phyloP scores from a whole-genome alignment of 768 basidiomycete species.

The Tylopilus cervinicoccineus region DNA sequence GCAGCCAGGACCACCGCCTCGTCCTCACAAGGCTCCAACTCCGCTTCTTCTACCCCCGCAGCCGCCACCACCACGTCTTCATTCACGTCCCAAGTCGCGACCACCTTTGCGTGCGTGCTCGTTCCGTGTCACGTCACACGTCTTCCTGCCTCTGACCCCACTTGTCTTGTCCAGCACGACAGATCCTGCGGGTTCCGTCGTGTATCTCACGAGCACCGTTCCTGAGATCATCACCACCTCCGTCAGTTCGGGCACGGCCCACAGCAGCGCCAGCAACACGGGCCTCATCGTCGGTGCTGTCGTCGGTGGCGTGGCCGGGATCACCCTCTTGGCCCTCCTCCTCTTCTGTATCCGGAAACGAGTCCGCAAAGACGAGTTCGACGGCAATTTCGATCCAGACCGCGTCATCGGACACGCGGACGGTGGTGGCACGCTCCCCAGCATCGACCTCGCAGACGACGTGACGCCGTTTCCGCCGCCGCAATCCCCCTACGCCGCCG shows the following conservation, averaged over 20 bases:
- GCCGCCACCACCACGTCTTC: background rate
- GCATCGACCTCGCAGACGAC: conserved; percentile 28
- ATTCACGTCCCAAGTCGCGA: conserved; percentile 17
- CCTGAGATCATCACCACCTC: conserved; percentile 16
- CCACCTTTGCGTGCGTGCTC: conserved; percentile 17
- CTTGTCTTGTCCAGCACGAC: conserved; percentile 17
- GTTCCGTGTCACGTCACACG: too few species aligned
- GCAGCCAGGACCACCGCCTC: background rate
- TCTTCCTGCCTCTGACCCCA: background rate
- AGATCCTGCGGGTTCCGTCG: conserved; percentile 16
- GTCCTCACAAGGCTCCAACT: background rate
- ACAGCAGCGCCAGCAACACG: conserved; percentile 12
- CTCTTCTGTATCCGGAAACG: conserved; percentile 29
- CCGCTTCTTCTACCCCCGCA: background rate
- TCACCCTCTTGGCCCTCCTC: conserved; percentile 27
- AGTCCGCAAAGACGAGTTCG: conserved; percentile 37
- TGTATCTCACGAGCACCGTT: conserved; percentile 16
- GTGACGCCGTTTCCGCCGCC: conserved; percentile 21
- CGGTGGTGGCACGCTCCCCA: conserved; percentile 23
- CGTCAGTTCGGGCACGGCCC: background rate
- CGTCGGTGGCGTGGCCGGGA: conserved; percentile 41
- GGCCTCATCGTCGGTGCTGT: conserved; percentile 51
- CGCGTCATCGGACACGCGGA: conserved; percentile 31
- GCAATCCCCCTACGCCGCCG: conserved; percentile 1
- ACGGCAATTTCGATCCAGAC: conserved; percentile 49